phyloP scores from a whole-genome alignment of 257 asterid species.

The Solanum clarkiae region DNA sequence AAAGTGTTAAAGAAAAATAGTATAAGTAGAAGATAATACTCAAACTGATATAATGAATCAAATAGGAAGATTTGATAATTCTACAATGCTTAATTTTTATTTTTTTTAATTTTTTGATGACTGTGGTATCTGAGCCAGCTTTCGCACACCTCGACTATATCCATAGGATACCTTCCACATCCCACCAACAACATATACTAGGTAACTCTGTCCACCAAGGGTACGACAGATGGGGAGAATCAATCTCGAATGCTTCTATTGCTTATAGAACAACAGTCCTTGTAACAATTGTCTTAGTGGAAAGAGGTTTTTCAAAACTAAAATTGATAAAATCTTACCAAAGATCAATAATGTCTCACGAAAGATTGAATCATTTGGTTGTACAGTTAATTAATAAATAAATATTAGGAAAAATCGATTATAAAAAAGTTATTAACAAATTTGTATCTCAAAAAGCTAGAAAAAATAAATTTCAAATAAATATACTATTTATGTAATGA shows the following conservation, averaged over 20 bases:
- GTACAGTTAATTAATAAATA: neutral
- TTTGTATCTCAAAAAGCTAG: neutral
- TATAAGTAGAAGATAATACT: neutral
- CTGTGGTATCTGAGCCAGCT: neutral
- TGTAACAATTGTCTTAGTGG: neutral
- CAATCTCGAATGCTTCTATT: neutral
- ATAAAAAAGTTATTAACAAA: no score
- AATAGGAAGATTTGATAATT: neutral
- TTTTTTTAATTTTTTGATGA: neutral
- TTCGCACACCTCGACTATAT: neutral
- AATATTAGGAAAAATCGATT: neutral
- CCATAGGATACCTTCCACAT: neutral
- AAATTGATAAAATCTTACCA: neutral
- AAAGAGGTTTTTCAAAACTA: neutral
- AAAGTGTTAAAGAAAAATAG: neutral
- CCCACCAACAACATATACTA: neutral
- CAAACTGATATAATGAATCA: neutral
- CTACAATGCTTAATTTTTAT: neutral
- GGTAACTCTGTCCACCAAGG: neutral
- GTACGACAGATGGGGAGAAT: neutral
- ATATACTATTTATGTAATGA: neutral
- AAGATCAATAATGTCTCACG: neutral
- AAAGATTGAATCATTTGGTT: neutral
- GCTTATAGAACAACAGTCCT: neutral
- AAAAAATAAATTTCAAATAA: neutral